Evolutionary conservation across 2,329 filamentous ascomycete genomes (phyloP).

Genomic region (Scedosporium apiospermum): DNA sequence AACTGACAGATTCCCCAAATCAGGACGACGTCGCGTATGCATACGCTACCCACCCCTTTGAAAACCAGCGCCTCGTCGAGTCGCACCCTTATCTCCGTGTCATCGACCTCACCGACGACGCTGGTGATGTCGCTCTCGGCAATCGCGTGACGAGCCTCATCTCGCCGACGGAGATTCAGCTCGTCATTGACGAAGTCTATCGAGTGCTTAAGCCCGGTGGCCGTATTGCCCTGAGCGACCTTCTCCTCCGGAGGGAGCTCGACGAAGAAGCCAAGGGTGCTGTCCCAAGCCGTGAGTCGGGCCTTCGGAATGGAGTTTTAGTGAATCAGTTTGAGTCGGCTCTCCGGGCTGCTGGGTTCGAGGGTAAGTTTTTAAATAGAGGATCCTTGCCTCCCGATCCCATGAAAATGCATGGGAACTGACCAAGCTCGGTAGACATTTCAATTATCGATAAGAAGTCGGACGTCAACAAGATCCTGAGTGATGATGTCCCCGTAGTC

Average conservation of each 20-base stretch:
- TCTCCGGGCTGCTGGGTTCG: neutral
- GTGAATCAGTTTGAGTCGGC: neutral
- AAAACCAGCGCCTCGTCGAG: neutral
- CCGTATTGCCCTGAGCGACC: neutral
- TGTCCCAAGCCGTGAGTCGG: neutral
- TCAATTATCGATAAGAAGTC: neutral
- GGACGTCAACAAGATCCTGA: neutral
- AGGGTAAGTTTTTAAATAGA: neutral
- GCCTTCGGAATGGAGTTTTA: neutral
- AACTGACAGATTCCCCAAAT: neutral
- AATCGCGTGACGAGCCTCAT: neutral
- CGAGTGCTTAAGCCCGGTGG: conserved; percentile 2
- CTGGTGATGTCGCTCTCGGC: neutral
- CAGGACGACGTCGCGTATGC: neutral
- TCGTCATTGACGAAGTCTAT: neutral
- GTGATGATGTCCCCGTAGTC: neutral
- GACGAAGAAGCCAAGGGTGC: neutral
- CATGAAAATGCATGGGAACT: neutral
- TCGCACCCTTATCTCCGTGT: neutral
- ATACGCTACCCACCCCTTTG: neutral
- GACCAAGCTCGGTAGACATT: neutral
- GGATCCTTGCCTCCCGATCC: neutral
- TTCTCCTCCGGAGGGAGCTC: conserved; percentile 2
- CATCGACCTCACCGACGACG: neutral
- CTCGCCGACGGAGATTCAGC: neutral